Evolutionary conservation across 1,284 basidiomycete genomes (phyloP), one percentile per base, ranked within the genome.

Genomic region (Boletus smithii): DNA sequence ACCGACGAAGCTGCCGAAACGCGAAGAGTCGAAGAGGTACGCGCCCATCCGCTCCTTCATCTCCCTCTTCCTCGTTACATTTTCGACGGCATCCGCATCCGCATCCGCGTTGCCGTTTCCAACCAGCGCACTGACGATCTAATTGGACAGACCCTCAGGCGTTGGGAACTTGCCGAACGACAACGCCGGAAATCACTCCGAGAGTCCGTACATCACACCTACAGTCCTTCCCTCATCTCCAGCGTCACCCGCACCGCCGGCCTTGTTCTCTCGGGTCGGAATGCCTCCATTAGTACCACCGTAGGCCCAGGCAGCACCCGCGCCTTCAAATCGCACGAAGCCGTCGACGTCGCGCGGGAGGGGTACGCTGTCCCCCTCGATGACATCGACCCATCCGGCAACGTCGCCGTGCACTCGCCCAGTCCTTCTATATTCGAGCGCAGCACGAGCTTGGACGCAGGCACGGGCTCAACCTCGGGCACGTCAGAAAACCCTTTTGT

Each of bases 151-250:
- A 90, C 80, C 51, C 71, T 90, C 17, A 74, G 75, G 50, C 76
- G 76, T 33, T 89, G 86, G 88, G 87, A 90, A 54, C 66, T 79
- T 36, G 77, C 77, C 29, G 87, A 90, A 61, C 76, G 83, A 27
- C 79, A 80, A 57, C 75, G 84, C 51, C 77, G 85, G 66, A 84
- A 78, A 65, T 70, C 73, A n/a, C 77, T 73, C 4, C 76, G 85
- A 41, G 80, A 77, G 44, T 80, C 81, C 1, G 40, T 51, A 4
- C 54, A 55, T 0, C 42, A 51, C 48, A 30, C 54, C 56, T 50
- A 62, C 8, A 49, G 71, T 0, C 63, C 74, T 2, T 81, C 83
- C 7, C 58, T 86, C 20, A 63, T 84, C 29, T 68, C 71, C 9
- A 75, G 76, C 49, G 74, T 84, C 45, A 74, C 78, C 11, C 73